Percentiles rank a stretch among this genome's conserved stretches.
Evolutionary conservation across 2,329 filamentous ascomycete species (phyloP).

Genomic region (Exophiala phaeomuriformis): DNA sequence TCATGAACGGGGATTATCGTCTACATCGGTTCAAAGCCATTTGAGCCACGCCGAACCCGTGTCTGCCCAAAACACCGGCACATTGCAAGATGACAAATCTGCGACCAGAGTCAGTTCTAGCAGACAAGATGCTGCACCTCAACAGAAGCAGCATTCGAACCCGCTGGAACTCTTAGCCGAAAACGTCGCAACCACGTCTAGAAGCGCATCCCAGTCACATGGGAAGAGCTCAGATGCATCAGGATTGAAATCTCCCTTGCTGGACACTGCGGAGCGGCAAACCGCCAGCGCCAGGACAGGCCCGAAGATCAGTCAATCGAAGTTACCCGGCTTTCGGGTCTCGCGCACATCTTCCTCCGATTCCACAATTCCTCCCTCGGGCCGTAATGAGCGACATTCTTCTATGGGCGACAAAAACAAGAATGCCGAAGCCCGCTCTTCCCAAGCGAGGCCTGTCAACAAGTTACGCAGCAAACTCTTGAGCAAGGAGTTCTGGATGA

Average conservation of each 20-base stretch:
- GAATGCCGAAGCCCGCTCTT: slow-evolving; percentile 11
- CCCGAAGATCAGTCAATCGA: slow-evolving; percentile 38
- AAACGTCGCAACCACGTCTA: slow-evolving; percentile 15
- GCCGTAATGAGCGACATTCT: slow-evolving; percentile 4
- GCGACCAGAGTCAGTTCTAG: slow-evolving; percentile 7
- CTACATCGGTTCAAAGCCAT: slow-evolving; percentile 15
- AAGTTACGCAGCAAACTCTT: slow-evolving; percentile 80
- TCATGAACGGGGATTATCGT: slow-evolving; percentile 19
- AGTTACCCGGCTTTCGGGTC: slow-evolving; percentile 40
- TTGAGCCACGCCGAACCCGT: slow-evolving; percentile 7
- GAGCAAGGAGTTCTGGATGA: slow-evolving; percentile 98
- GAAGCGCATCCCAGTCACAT: background rate
- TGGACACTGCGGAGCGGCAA: slow-evolving; percentile 3
- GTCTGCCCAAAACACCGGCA: background rate
- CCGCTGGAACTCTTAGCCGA: slow-evolving; percentile 27
- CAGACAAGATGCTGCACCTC: slow-evolving; percentile 6
- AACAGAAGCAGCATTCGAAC: slow-evolving; percentile 25
- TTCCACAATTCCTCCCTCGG: slow-evolving; percentile 26
- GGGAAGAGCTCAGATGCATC: slow-evolving; percentile 6
- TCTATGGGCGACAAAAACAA: slow-evolving; percentile 33
- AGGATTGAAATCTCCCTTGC: slow-evolving; percentile 20
- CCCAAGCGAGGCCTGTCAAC: slow-evolving; percentile 37
- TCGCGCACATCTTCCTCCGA: slow-evolving; percentile 37
- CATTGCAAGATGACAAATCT: slow-evolving; percentile 14
- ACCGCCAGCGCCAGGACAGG: slow-evolving; percentile 31